Conservation (phyloP, 331 rosid genomes). For the Cydonia oblonga region DNA sequence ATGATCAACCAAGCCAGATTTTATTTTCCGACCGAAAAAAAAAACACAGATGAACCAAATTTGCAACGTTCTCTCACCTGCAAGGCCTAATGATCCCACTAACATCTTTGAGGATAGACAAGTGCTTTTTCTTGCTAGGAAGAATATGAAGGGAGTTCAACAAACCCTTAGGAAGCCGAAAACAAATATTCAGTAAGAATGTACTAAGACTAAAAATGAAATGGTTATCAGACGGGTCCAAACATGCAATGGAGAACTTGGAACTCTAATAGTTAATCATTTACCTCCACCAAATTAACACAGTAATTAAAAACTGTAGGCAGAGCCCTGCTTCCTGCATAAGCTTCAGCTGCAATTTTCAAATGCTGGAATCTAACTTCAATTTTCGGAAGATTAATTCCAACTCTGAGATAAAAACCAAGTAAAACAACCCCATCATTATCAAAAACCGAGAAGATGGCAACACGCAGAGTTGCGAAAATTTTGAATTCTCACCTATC, state of each 20-base stretch:
- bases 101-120: slow-evolving; percentile 42
- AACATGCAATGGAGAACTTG: background rate
- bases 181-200: background rate
- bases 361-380: slow-evolving; percentile 36
- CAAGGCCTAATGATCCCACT: slow-evolving; percentile 57
- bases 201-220: too few relatives aligned
- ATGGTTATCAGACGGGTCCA: background rate
- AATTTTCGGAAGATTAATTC: slow-evolving; percentile 46
- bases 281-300: slow-evolving; percentile 14
- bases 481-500: background rate
- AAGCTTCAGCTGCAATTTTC: slow-evolving; percentile 5
- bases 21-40: background rate
- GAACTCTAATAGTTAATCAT: background rate
- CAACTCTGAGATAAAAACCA: slow-evolving; percentile 35
- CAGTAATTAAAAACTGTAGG: slow-evolving; percentile 20
- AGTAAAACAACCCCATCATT: background rate
- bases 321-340: slow-evolving; percentile 21
- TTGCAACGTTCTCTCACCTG: slow-evolving; percentile 21
- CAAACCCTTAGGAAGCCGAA: slow-evolving; percentile 19
- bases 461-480: background rate
- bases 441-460: background rate
- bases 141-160: slow-evolving; percentile 33
- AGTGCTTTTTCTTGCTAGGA: slow-evolving; percentile 30
- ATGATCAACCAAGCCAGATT: background rate
- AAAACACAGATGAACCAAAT: background rate